phyloP scores from a whole-genome alignment of 73 alveolate genomes.

The Symbiodinium pilosum region DNA sequence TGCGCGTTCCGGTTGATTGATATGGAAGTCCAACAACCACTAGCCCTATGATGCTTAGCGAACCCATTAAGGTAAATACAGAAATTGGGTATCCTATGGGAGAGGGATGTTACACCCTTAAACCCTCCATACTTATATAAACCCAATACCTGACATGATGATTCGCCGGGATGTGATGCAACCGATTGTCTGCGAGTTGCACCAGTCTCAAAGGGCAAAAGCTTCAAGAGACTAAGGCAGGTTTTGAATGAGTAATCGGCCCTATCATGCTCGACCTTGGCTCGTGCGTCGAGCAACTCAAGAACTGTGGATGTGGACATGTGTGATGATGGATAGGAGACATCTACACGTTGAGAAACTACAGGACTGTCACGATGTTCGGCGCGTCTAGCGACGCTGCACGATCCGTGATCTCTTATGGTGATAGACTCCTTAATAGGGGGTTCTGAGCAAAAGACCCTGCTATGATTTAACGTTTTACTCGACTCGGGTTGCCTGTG shows the following conservation, averaged over 20 bases:
- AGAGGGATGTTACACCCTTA: not conserved
- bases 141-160: not conserved
- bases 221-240: not conserved
- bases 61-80: not conserved
- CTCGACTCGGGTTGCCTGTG: not conserved
- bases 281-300: not conserved
- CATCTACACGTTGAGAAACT: not conserved
- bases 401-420: too few species aligned
- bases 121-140: not conserved
- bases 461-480: too few species aligned
- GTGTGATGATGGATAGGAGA: too few species aligned
- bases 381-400: too few species aligned
- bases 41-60: not conserved
- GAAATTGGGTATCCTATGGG: not conserved
- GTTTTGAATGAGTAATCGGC: not conserved
- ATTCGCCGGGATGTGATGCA: too few species aligned
- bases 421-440: too few species aligned
- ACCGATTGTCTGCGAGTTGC: not conserved
- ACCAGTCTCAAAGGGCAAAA: not conserved
- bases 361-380: too few species aligned
- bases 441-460: too few species aligned
- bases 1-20: not conserved
- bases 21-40: not conserved
- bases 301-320: not conserved
- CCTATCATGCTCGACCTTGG: not conserved